Base-by-base conservation (phyloP, 768 basidiomycete species). In the Gymnopilus junonius region DNA sequence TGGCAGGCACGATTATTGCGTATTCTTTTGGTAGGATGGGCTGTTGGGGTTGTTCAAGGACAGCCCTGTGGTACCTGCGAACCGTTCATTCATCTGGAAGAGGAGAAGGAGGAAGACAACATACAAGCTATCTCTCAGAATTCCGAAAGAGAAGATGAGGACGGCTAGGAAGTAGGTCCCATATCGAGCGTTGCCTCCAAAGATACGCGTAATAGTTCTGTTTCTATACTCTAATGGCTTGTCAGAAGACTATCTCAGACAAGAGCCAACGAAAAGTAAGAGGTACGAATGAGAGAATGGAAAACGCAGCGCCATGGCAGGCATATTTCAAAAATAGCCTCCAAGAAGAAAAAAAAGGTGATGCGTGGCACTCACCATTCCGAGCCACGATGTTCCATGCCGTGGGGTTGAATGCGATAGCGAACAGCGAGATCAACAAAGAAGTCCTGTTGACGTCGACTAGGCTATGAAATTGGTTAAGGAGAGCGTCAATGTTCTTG, bases 381-480 rank as follows among this genome's bases (percentile, higher is more conserved):
- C 88, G 89, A 25, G 97, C 97, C 29, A 96, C 87, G 65, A 95
- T 87, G 76, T 99, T 99, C 97, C 97, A 99, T 62, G 91, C 95
- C 1, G 89, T 88, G 0, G 97, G 97, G 70, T 98, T 98, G 81
- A 98, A 98, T 1, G 87, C 71, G 53, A 97, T 93, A 62, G 90
- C 75, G 4, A 84, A 76, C n/a, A 95, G 64, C 0, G 87, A 86
- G 17, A 92, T 56, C 70, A 83, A 83, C 40, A 98, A 73, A 21
- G 92, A 92, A 6, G 77, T 71, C 69, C 93, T 84, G 31, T 80
- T 85, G 29, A 83, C 71, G 77, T 97, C 89, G 2, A 97, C 70
- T 40, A 78, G 56, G n/a, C 65, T 63, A 29, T 51, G 53, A 42
- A 68, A 63, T 31, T 66, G 65, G 8, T 48, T 34, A n/a, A 67